Base-by-base conservation (phyloP, 1,284 basidiomycete genomes). In the Cryptococcus amylolentus region DNA sequence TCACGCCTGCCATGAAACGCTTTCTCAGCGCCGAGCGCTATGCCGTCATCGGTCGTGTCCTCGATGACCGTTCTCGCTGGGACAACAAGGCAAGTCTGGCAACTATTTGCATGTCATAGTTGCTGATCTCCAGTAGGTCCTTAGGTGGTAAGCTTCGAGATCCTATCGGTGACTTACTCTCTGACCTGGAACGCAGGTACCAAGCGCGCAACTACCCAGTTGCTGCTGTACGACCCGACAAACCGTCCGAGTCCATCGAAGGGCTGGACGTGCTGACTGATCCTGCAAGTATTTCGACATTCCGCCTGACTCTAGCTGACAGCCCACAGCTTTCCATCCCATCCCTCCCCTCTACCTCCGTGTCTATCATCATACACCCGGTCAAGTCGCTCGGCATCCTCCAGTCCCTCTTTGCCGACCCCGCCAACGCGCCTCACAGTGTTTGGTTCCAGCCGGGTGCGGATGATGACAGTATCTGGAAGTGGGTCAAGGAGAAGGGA, bases 381-480 rank as follows among this genome's bases (percentile, higher is more conserved):
- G 84, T 84, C 77, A 84, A 86, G 39, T 68, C 65, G 23, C 51
- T 72, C 18, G 44, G 52, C 4, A 65, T 77, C 51, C 67, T 76
- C 44, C 49, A 73, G 64, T 53, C 57, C 26, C 56, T 70, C 26
- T 71, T 89, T 86, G 78, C 90, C 13, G 38, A 48, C n/a, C 27
- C 50, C 14, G 18, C 48, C 16, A 37, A 48, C 5, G 37, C 55
- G 2, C 79, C 90, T 10, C 84, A 85, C 16, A 81, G 84, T 1
- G 79, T 91, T 47, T 93, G 90, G 90, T 81, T 92, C 41, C 90
- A 93, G 73, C 90, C 90, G 13, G 89, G 89, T 26, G 88, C 89
- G 10, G 85, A 87, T 63, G 85, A 88, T 67, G 82, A 76, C 41
- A 72, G 73, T 6, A 84, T 86, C 49, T 72, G 72, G 40, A 63